Conservation (phyloP, 345 rosid genomes). For the Moricandia moricandioides region DNA sequence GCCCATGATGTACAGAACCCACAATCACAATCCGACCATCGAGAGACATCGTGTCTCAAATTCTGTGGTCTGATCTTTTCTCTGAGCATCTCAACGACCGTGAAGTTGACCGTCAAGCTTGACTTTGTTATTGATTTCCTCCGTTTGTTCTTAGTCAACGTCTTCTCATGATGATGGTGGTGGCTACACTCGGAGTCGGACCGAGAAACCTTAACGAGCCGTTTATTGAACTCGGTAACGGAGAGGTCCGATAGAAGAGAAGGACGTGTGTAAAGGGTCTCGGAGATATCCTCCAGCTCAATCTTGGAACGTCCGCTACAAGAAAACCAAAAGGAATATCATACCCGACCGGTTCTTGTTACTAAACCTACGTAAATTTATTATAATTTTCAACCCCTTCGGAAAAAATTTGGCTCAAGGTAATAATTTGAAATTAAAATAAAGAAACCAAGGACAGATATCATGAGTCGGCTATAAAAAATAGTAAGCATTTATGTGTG, state of each 20-base stretch:
- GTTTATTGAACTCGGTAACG: conserved; percentile 20
- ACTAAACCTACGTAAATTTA: too few species aligned
- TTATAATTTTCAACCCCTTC: too few species aligned
- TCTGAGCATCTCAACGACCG: conserved; percentile 59
- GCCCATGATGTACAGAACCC: conserved; percentile 71
- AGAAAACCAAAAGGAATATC: neutral
- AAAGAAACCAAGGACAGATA: too few species aligned
- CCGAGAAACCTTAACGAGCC: conserved; percentile 41
- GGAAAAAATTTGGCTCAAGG: too few species aligned
- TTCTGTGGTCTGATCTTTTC: conserved; percentile 35
- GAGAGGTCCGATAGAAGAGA: conserved; percentile 48
- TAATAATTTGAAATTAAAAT: neutral
- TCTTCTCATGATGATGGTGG: conserved; percentile 38
- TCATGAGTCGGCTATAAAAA: too few species aligned
- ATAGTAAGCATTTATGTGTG: too few species aligned
- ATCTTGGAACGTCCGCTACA: conserved; percentile 52
- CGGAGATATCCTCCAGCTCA: conserved; percentile 82
- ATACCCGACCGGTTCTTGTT: neutral
- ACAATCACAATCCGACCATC: conserved; percentile 98
- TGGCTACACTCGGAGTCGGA: conserved; percentile 34
- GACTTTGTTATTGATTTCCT: conserved; percentile 26
- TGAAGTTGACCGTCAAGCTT: conserved; percentile 49
- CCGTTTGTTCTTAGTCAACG: conserved; percentile 33
- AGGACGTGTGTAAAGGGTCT: conserved; percentile 78
- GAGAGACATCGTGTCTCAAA: conserved; percentile 36